phyloP scores from a whole-genome alignment of 495 filamentous ascomycete species.

The Neurospora intermedia region DNA sequence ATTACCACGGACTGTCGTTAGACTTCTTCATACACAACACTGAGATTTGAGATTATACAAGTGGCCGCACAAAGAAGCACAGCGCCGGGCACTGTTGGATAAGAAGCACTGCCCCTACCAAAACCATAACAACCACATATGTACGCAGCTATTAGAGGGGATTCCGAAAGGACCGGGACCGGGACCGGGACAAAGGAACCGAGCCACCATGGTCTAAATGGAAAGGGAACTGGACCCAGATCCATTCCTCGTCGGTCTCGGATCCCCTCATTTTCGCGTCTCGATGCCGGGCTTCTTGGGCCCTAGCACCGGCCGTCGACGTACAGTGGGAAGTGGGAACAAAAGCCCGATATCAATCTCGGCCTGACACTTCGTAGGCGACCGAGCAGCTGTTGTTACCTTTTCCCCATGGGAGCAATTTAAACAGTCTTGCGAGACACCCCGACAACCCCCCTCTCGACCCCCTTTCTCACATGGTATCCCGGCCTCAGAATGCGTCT shows the following conservation, averaged over 20 bases:
- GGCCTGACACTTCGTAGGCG: not conserved
- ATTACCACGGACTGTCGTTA: not conserved
- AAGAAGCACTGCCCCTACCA: not conserved
- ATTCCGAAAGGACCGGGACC: not conserved
- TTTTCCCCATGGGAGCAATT: not conserved
- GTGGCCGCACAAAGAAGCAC: not conserved
- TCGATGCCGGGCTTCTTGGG: not conserved
- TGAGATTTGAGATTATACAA: not conserved
- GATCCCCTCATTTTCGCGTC: not conserved
- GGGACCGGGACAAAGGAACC: not conserved
- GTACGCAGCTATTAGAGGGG: not conserved
- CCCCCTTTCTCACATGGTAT: not conserved
- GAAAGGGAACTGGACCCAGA: not conserved
- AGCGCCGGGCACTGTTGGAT: not conserved
- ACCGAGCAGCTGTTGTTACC: not conserved
- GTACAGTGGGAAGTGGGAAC: not conserved
- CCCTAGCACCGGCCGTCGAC: too few relatives aligned
- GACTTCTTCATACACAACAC: not conserved
- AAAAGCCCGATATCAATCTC: not conserved
- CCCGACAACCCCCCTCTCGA: not conserved
- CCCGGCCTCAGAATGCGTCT: not conserved
- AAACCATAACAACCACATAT: not conserved
- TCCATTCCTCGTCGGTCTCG: not conserved
- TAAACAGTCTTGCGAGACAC: not conserved
- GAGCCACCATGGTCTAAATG: not conserved